Conservation (phyloP, 2,329 filamentous ascomycete genomes). For the Talaromyces sp. region DNA sequence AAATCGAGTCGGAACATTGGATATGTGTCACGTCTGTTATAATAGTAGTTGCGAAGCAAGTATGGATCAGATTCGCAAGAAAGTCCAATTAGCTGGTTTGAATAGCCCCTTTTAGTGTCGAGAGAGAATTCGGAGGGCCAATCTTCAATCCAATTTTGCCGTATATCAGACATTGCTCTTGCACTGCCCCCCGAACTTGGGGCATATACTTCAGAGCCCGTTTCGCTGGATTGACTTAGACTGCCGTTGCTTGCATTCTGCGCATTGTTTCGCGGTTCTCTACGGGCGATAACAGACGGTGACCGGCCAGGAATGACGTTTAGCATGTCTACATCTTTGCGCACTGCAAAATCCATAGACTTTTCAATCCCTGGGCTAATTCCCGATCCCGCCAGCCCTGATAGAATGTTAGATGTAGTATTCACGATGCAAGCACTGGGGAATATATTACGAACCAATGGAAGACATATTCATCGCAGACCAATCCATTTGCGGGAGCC, state of each 20-base stretch:
- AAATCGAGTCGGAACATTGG: slow-evolving; percentile 9
- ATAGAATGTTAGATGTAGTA: neutral
- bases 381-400: neutral
- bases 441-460: neutral
- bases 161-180: neutral
- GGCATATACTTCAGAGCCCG: neutral
- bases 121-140: slow-evolving; percentile 9
- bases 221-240: neutral
- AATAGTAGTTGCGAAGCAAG: slow-evolving; percentile 11
- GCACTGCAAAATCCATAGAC: neutral
- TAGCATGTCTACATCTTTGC: neutral
- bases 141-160: neutral
- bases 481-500: slow-evolving; percentile 1
- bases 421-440: neutral
- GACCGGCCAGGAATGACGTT: neutral
- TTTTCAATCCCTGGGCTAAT: neutral
- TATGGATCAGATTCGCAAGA: slow-evolving; percentile 11
- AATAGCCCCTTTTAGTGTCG: slow-evolving; percentile 1
- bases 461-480: neutral
- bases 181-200: neutral
- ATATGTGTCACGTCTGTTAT: neutral
- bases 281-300: neutral
- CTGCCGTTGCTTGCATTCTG: neutral
- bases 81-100: neutral
- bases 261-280: neutral